A percentile compares a stretch with the other conserved stretches of the same genome.
phyloP scores from a whole-genome alignment of 2,329 filamentous ascomycete genomes.

The Chaetomium strumarium region DNA sequence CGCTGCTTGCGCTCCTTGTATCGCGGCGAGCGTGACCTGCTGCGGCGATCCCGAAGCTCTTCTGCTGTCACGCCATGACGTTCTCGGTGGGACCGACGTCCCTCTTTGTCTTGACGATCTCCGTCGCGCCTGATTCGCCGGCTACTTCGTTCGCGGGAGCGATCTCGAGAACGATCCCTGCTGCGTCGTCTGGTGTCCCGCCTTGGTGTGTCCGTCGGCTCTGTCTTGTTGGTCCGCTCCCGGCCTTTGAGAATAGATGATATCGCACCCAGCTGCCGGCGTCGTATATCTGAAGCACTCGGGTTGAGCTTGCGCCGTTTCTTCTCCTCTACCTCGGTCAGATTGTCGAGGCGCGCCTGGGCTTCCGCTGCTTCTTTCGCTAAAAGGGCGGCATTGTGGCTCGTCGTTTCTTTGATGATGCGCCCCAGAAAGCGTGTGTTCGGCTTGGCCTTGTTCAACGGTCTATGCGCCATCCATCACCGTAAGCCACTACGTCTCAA shows the following conservation, averaged over 20 bases:
- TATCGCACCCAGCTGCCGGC: slow-evolving; percentile 55
- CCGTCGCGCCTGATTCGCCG: slow-evolving; percentile 2
- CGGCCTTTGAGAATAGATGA: slow-evolving; percentile 50
- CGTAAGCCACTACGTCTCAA: not conserved
- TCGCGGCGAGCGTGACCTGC: slow-evolving; percentile 19
- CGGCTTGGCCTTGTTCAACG: slow-evolving; percentile 68
- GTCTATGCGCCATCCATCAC: slow-evolving; percentile 39
- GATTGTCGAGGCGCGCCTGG: slow-evolving; percentile 58
- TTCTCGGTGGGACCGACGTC: slow-evolving; percentile 6
- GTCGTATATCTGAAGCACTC: slow-evolving; percentile 46
- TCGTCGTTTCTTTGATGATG: slow-evolving; percentile 82
- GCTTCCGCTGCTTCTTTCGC: slow-evolving; percentile 81
- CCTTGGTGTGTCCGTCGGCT: not conserved
- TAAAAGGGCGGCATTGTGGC: slow-evolving; percentile 79
- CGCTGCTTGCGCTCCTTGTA: slow-evolving; percentile 14
- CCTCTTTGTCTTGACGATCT: slow-evolving; percentile 4
- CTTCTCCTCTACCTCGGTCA: slow-evolving; percentile 46
- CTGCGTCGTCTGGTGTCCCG: not conserved
- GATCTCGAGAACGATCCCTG: slow-evolving; percentile 6
- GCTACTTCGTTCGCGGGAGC: slow-evolving; percentile 1
- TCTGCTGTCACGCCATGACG: slow-evolving; percentile 2
- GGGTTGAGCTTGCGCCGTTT: slow-evolving; percentile 43
- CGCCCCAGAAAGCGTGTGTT: slow-evolving; percentile 87
- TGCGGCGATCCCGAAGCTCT: slow-evolving; percentile 5
- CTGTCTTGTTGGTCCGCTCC: slow-evolving; percentile 27